Evolutionary conservation across 805 yeast genomes (phyloP), one percentile per base, ranked within the genome.

Genomic region (Lachancea quebecensis): DNA sequence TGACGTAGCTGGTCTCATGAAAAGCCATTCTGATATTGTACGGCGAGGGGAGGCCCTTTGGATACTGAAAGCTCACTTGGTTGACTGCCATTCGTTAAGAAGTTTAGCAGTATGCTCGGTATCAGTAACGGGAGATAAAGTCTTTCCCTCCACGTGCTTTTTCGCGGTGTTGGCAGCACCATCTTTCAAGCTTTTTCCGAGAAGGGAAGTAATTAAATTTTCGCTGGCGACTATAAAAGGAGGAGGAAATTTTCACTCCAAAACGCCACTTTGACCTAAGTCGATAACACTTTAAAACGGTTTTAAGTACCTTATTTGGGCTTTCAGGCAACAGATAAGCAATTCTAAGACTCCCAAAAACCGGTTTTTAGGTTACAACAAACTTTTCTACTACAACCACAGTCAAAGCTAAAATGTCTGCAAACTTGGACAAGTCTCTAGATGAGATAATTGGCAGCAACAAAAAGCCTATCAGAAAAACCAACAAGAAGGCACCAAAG

Each of bases 361-460:
- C 18, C 37, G 25, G 7, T 21, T 21, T 21, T 21, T 21, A 21
- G 25, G 25, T 21, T 21, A 4, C 7, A 21, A 21, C 25, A 7
- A 7, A 21, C 25, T 21, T 21, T 21, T 21, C 25, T 21, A 21
- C 25, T 4, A 14, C 12, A 12, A 30, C 33, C 33, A 30, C 33
- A 30, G 33, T 9, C 9, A 25, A 21, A 31, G 3, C 25, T 10
- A 18, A 12, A 64, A 42, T 83, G 90, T 83, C 95, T 65, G 75
- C 83, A 52, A 76, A 85, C 59, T 78, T 91, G 71, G 96, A 91
- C 71, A 85, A 86, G 72, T 87, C 97, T 41, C 79, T 91, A 62
- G 99, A 91, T 73, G 97, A 89, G 59, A 91, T 91, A 67, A 85
- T 91, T 63, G 78, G 95, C 48, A 69, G 85, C 51, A 66, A 72